Conservation (phyloP, 805 yeast genomes). For the Nakazawaea laoshanensis region DNA sequence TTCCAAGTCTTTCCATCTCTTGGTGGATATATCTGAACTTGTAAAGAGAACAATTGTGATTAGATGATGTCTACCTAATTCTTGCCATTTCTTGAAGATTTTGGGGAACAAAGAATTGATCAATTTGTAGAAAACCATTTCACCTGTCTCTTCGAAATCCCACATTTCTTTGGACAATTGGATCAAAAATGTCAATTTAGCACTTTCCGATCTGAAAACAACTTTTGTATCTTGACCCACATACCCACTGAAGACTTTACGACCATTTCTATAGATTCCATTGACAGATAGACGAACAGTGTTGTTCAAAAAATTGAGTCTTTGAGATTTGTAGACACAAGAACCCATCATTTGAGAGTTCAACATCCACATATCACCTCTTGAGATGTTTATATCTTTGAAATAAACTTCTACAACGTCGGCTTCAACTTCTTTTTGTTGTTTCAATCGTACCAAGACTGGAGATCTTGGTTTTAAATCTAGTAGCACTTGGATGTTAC, state of each 20-base stretch:
- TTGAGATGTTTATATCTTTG: constrained; percentile 69
- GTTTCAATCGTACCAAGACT: constrained; percentile 46
- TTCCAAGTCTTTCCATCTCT: constrained; percentile 45
- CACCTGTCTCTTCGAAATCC: constrained; percentile 96
- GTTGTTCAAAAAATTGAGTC: constrained; percentile 49
- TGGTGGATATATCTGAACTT: constrained; percentile 51
- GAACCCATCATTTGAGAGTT: constrained; percentile 51
- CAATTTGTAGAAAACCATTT: constrained; percentile 84
- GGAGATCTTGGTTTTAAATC: constrained; percentile 61
- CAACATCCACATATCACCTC: constrained; percentile 92
- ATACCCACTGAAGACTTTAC: constrained; percentile 65
- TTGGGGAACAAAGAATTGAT: constrained; percentile 90
- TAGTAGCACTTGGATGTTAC: constrained; percentile 47
- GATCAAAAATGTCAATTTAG: constrained; percentile 71
- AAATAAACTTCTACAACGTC: constrained; percentile 78
- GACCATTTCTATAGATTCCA: constrained; percentile 59
- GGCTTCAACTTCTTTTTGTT: constrained; percentile 46
- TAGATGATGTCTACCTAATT: constrained; percentile 79
- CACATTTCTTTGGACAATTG: constrained; percentile 96
- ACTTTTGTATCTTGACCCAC: constrained; percentile 68
- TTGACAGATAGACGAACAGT: constrained; percentile 58
- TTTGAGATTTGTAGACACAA: constrained; percentile 63
- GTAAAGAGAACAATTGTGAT: constrained; percentile 86
- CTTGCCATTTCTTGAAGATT: constrained; percentile 81
- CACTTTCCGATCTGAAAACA: constrained; percentile 87